Conservation (phyloP, 352 stramenopile genomes). For the Globisporangium okanoganense region DNA sequence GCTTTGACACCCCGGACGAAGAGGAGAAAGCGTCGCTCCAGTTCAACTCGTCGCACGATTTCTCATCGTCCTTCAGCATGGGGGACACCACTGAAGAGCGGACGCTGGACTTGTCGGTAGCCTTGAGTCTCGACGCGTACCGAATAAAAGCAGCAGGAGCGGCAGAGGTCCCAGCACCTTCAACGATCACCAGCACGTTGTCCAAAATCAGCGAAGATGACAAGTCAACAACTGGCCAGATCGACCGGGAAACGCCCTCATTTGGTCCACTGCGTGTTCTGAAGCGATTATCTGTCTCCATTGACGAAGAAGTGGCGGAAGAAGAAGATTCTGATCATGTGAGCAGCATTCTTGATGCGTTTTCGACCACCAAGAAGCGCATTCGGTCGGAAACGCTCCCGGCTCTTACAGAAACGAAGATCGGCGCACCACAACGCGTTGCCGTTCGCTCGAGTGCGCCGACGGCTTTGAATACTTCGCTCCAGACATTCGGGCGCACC, state of each 20-base stretch:
- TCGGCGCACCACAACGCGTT: conserved; percentile 33
- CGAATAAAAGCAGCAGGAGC: neutral
- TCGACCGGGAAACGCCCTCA: conserved; percentile 24
- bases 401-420: conserved; percentile 8
- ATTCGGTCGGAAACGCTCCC: conserved; percentile 4
- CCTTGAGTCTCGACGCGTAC: neutral
- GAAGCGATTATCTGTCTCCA: conserved; percentile 5
- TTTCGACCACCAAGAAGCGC: neutral
- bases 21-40: conserved; percentile 10
- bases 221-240: conserved; percentile 9
- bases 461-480: conserved; percentile 14
- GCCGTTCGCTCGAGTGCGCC: conserved; percentile 22
- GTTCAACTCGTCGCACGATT: conserved; percentile 10
- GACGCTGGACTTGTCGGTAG: neutral
- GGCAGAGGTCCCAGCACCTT: neutral
- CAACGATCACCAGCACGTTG: neutral
- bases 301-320: conserved; percentile 22
- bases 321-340: neutral
- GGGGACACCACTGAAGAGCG: conserved; percentile 5
- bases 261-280: conserved; percentile 31
- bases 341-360: neutral
- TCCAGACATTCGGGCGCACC: conserved; percentile 13
- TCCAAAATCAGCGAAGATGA: conserved; percentile 9
- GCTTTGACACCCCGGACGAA: conserved; percentile 8
- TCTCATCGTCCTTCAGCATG: conserved; percentile 5